Evolutionary conservation across 805 yeast species (phyloP), one percentile per base, ranked within the genome.

Genomic region (Wickerhamomyces silvicola): DNA sequence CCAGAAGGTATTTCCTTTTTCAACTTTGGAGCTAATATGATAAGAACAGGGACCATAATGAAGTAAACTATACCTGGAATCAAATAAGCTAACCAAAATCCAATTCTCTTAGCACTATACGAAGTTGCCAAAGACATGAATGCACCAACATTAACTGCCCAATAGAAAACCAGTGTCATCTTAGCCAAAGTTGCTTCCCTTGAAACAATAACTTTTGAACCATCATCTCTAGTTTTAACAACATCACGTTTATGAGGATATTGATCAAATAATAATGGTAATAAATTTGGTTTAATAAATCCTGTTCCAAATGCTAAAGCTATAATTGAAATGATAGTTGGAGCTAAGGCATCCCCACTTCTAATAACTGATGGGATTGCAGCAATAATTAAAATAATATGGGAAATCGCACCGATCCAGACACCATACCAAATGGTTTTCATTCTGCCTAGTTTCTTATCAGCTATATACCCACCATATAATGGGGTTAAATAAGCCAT

Each of bases 401-500:
- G 70, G 36, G 87, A 86, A 28, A 66, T 36, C 14, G 76, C 58
- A 54, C 80, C 80, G 34, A 78, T 48, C 28, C 62, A 63, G 28
- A 78, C 60, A 43, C 75, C 75, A 14, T 67, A 60, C 37, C 68
- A 63, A 48, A 81, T 78, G 18, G 87, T 75, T 42, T 69, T 72
- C 61, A 66, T 78, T 52, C 78, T 78, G 33, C 88, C 88, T 62
- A 71, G 69, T 57, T 64, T 76, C 36, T 80, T 72, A 54, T 81
- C 92, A 32, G 88, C 75, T 14, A 81, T 42, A 56, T 74, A 70
- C 28, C 84, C 88, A 41, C 84, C 85, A 31, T 77, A 63, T 32
- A 81, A 65, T 14, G 92, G 92, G 27, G 87, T 79, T 20, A 79
- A 65, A 54, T 81, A 81, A 54, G 85, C 78, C 83, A 85, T 80